Evolutionary conservation across 2,329 filamentous ascomycete genomes (phyloP), one percentile per base, ranked within the genome.

Genomic region (Trichoderma brevicompactum): DNA sequence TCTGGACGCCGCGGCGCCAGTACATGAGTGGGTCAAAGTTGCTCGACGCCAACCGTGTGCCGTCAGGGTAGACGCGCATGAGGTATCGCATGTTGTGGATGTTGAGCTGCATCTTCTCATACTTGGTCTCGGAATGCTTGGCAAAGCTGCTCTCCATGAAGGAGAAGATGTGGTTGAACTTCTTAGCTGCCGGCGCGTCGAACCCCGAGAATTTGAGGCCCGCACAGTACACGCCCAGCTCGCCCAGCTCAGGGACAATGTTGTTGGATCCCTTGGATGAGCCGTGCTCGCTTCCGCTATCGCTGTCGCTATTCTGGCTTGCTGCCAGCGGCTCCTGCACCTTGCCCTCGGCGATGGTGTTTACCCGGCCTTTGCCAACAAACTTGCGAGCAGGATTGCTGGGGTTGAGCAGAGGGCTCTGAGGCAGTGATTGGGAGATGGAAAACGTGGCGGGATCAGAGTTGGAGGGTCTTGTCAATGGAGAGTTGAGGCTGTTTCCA

Each of bases 11-110:
- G 49, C 92, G 89, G 59, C 94, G 89, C 95, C 95, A 99, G 75
- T 95, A 96, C 68, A 90, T 89, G 69, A 97, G 85, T 1, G 95
- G 95, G 72, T 97, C 93, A 73, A 97, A 98, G 79, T 99, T 99
- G 71, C 90, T 92, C 0, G 95, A 98, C 40, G 87, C 88, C 65
- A 98, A 83, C 34, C 95, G 90, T 71, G 87, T 89, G 43, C 87
- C 89, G 63, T 92, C 91, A 7, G 95, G 95, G 74, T 99, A 99
- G 9, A 98, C 93, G 49, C 95, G 90, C 87, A 97, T 97, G 73
- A 97, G 81, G 75, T 94, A 92, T 46, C 89, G 87, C 83, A 92
- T 90, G 76, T 99, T 99, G 82, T 99, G 95, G 66, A 91, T 89
- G 72, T 94, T 90, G 32, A 98, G 84, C 3, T 90, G 83, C 68